These are phyloP conservation scores for Henningerozyma blattae DNA, from an alignment of 805 yeast genomes.

Conservation along the genomic window DNA sequence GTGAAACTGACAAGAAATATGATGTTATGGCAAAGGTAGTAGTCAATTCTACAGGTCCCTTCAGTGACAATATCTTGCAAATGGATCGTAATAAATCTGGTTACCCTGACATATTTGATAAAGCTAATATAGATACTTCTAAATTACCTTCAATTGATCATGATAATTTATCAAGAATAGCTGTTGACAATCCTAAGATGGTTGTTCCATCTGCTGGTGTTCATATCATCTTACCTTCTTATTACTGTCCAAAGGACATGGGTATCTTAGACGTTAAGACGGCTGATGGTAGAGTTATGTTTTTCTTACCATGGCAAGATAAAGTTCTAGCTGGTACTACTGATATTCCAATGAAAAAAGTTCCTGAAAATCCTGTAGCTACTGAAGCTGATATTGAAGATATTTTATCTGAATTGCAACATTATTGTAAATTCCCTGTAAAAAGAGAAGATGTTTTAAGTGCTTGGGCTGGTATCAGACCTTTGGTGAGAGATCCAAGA, in stretches of 20 bases:
- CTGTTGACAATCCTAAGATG: slow-evolving; percentile 46
- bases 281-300: slow-evolving; percentile 91
- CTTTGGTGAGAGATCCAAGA: slow-evolving; percentile 77
- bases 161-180: slow-evolving; percentile 14
- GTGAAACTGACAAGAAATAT: slow-evolving; percentile 52
- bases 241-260: slow-evolving; percentile 75
- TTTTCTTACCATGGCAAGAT: slow-evolving; percentile 97
- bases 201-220: slow-evolving; percentile 94
- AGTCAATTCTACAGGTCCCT: slow-evolving; percentile 93
- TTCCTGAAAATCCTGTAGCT: slow-evolving; percentile 71
- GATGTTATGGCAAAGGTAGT: slow-evolving; percentile 59
- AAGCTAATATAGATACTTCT: neutral
- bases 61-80: slow-evolving; percentile 70
- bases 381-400: slow-evolving; percentile 81
- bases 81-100: slow-evolving; percentile 71
- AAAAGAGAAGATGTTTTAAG: slow-evolving; percentile 82
- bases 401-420: slow-evolving; percentile 76
- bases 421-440: slow-evolving; percentile 80
- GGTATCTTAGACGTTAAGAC: slow-evolving; percentile 89
- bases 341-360: slow-evolving; percentile 67
- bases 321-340: slow-evolving; percentile 95
- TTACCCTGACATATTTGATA: slow-evolving; percentile 33
- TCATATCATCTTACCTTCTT: slow-evolving; percentile 84
- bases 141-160: slow-evolving; percentile 6
- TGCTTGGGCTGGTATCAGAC: slow-evolving; percentile 97